Conservation (phyloP, 805 yeast species). For the Metschnikowia lochheadii region DNA sequence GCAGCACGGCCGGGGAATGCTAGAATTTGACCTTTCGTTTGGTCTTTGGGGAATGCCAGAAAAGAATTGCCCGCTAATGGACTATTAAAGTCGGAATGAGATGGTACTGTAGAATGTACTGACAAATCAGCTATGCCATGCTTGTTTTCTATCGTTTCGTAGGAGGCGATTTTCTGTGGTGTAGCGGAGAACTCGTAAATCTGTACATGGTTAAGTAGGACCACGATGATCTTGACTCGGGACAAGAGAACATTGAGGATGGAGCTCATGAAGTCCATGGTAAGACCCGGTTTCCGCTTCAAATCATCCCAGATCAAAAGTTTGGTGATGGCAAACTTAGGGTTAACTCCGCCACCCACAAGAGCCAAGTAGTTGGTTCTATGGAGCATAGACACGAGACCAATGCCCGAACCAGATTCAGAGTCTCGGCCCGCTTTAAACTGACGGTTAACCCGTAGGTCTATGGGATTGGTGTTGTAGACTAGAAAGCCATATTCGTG, state of each 20-base stretch:
- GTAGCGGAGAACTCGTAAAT: constrained; percentile 80
- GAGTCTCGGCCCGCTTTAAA: constrained; percentile 24
- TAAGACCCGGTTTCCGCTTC: constrained; percentile 66
- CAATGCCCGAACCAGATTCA: constrained; percentile 55
- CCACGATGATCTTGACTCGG: constrained; percentile 70
- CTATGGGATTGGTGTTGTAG: constrained; percentile 84
- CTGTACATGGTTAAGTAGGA: constrained; percentile 60
- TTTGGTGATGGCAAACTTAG: constrained; percentile 74
- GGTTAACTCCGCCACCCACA: constrained; percentile 84
- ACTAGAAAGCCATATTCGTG: constrained; percentile 80
- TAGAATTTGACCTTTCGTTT: constrained; percentile 43
- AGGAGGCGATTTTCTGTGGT: constrained; percentile 60
- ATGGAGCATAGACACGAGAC: constrained; percentile 75
- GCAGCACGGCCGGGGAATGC: constrained; percentile 74
- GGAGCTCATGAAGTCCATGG: constrained; percentile 71
- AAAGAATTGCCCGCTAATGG: constrained; percentile 8
- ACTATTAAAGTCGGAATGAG: constrained; percentile 8
- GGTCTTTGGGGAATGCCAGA: constrained; percentile 11
- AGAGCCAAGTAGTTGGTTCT: constrained; percentile 87
- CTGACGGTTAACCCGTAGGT: constrained; percentile 59
- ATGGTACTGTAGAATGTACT: constrained; percentile 19
- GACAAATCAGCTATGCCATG: constrained; percentile 60
- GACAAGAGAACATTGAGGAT: constrained; percentile 72
- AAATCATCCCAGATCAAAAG: constrained; percentile 90
- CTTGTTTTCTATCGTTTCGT: constrained; percentile 63